Evolutionary conservation across 1,284 basidiomycete species (phyloP).

Genomic region (Papiliotrema fonsecae): DNA sequence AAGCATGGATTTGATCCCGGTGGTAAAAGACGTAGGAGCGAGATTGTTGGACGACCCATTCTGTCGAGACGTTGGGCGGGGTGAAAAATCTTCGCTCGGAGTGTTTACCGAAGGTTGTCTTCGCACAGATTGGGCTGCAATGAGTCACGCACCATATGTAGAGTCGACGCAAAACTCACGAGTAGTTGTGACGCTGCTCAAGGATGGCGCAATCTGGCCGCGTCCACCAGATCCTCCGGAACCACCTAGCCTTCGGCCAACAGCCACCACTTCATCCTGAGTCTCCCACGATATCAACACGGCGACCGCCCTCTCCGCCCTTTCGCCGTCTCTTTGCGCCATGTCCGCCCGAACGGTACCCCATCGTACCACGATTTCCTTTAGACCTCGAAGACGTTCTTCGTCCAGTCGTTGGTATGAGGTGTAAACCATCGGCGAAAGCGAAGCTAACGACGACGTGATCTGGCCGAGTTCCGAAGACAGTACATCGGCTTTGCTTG

Average conservation of each 20-base stretch:
- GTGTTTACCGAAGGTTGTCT: constrained; percentile 13
- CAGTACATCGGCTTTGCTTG: constrained; percentile 34
- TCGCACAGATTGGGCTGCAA: constrained; percentile 17
- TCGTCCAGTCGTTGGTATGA: constrained; percentile 45
- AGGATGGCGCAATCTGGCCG: constrained; percentile 5
- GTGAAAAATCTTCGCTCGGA: constrained; percentile 28
- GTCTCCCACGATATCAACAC: constrained; percentile 43
- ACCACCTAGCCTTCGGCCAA: constrained; percentile 32
- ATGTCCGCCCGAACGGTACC: constrained; percentile 44
- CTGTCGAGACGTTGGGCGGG: constrained; percentile 19
- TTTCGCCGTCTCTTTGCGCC: constrained; percentile 36
- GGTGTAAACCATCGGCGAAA: constrained; percentile 41
- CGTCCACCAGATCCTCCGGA: constrained; percentile 11
- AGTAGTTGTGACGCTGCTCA: constrained; percentile 11
- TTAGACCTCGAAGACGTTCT: constrained; percentile 37
- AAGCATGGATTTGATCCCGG: constrained; percentile 48
- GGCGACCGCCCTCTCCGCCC: constrained; percentile 38
- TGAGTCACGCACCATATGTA: background rate
- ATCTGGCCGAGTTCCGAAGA: constrained; percentile 33
- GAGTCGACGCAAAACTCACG: constrained; percentile 13
- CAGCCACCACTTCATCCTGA: constrained; percentile 30
- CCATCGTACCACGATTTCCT: constrained; percentile 46
- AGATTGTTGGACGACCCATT: constrained; percentile 31
- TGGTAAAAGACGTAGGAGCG: constrained; percentile 20
- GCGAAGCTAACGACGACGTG: constrained; percentile 26